phyloP scores from a whole-genome alignment of 2,329 filamentous ascomycete species.

The Zymoseptoria ardabiliae region DNA sequence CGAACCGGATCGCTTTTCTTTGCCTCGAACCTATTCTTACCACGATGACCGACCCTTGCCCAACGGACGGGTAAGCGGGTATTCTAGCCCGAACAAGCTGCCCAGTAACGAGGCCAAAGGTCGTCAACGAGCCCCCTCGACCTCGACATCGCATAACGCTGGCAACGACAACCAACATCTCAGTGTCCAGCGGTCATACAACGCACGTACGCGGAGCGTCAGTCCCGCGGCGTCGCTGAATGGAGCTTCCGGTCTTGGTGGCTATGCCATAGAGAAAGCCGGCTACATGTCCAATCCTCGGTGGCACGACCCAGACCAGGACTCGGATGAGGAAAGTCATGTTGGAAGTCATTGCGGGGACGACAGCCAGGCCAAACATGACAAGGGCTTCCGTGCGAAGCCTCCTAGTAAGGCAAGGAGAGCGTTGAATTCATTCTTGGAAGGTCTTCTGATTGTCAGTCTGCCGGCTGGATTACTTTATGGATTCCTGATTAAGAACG shows the following conservation, averaged over 20 bases:
- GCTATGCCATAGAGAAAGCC: slow-evolving; percentile 36
- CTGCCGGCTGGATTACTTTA: slow-evolving; percentile 15
- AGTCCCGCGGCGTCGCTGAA: slow-evolving; percentile 27
- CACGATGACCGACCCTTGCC: neutral
- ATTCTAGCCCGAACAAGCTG: slow-evolving; percentile 15
- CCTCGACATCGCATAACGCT: slow-evolving; percentile 25
- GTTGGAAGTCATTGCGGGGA: slow-evolving; percentile 6
- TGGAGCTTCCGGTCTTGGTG: slow-evolving; percentile 9
- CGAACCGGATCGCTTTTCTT: slow-evolving; percentile 3
- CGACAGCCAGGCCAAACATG: slow-evolving; percentile 17
- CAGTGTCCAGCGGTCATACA: slow-evolving; percentile 25
- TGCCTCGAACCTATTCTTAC: slow-evolving; percentile 4
- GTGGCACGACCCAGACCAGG: slow-evolving; percentile 26
- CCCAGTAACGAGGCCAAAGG: slow-evolving; percentile 18
- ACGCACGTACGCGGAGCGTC: slow-evolving; percentile 32
- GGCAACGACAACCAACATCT: slow-evolving; percentile 16
- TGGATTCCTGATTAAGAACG: slow-evolving; percentile 15
- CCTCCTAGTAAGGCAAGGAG: slow-evolving; percentile 12
- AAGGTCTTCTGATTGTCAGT: slow-evolving; percentile 10
- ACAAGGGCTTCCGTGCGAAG: slow-evolving; percentile 9
- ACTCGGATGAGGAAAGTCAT: slow-evolving; percentile 22
- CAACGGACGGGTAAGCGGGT: slow-evolving; percentile 20
- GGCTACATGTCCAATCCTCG: slow-evolving; percentile 32
- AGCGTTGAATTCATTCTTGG: slow-evolving; percentile 15
- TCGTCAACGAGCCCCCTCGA: slow-evolving; percentile 28